Evolutionary conservation across 768 basidiomycete species (phyloP).

Genomic region (Tylopilus vinaceipallidus): DNA sequence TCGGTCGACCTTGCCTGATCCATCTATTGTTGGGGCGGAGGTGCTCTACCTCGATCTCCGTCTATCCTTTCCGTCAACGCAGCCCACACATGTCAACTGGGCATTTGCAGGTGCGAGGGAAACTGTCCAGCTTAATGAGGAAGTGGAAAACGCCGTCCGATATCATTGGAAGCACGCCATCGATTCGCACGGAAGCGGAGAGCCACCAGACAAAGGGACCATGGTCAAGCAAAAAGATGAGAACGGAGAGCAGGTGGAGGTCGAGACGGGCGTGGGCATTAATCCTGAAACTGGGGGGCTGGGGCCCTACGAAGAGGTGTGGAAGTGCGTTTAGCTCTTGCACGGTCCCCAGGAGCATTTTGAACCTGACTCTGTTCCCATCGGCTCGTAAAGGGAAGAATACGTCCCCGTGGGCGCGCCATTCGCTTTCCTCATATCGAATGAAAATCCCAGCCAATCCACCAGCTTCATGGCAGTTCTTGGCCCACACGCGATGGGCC

Average conservation of each 20-base stretch:
- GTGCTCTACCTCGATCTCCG: constrained; percentile 22
- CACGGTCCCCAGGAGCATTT: neutral
- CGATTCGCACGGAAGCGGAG: constrained; percentile 14
- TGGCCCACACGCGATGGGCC: constrained; percentile 16
- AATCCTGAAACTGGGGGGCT: constrained; percentile 15
- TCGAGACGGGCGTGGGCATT: constrained; percentile 15
- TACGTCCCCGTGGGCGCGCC: constrained; percentile 1
- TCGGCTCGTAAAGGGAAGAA: constrained; percentile 6
- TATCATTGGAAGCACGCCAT: constrained; percentile 18
- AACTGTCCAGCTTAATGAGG: constrained; percentile 1
- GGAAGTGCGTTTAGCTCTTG: constrained; percentile 11
- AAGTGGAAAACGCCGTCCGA: neutral
- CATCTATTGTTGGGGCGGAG: neutral
- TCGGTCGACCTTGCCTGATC: constrained; percentile 10
- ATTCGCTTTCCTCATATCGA: constrained; percentile 19
- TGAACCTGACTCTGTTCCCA: neutral
- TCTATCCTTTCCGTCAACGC: constrained; percentile 1
- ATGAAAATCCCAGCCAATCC: constrained; percentile 7
- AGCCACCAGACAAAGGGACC: constrained; percentile 14
- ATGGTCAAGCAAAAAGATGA: constrained; percentile 2
- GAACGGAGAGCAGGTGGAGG: constrained; percentile 8
- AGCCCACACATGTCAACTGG: constrained; percentile 6
- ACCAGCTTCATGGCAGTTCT: constrained; percentile 18
- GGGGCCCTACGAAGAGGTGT: constrained; percentile 20
- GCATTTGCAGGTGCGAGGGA: constrained; percentile 16